A percentile compares a stretch with the other conserved stretches of the same genome.
Evolutionary conservation across 495 filamentous ascomycete genomes (phyloP).

Genomic region (Xylaria nigripes): DNA sequence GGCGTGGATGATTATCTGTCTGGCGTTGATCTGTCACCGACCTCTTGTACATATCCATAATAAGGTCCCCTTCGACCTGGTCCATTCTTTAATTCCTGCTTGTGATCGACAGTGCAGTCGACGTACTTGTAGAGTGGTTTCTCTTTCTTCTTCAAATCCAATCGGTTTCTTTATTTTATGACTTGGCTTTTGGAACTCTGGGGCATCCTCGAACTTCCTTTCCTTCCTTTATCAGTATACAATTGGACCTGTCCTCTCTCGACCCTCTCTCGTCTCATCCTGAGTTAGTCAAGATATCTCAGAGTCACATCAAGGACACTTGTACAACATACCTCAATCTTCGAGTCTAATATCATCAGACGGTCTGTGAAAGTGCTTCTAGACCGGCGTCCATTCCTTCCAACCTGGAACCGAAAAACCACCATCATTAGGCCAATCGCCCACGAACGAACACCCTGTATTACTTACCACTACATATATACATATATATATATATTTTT

Average conservation of each 20-base stretch:
- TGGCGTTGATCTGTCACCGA: constrained; percentile 34
- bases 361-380: constrained; percentile 30
- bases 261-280: constrained; percentile 15
- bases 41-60: constrained; percentile 43
- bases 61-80: constrained; percentile 37
- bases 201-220: constrained; percentile 31
- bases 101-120: constrained; percentile 44
- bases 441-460: constrained; percentile 31
- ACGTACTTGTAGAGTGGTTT: constrained; percentile 36
- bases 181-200: constrained; percentile 38
- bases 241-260: constrained; percentile 9
- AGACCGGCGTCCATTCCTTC: constrained; percentile 44
- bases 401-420: constrained; percentile 34
- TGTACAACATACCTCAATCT: constrained; percentile 36
- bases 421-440: constrained; percentile 44
- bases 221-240: constrained; percentile 34
- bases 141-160: constrained; percentile 44
- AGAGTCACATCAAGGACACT: constrained; percentile 21
- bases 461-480: constrained; percentile 29
- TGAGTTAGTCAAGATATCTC: constrained; percentile 17
- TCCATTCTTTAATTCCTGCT: constrained; percentile 31
- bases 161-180: constrained; percentile 43
- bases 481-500: too few species aligned
- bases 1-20: constrained; percentile 23
- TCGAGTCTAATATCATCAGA: constrained; percentile 34